Percentiles rank a stretch among this genome's conserved stretches.
Evolutionary conservation across 2,329 filamentous ascomycete species (phyloP).

Genomic region (Tolypocladium paradoxum): DNA sequence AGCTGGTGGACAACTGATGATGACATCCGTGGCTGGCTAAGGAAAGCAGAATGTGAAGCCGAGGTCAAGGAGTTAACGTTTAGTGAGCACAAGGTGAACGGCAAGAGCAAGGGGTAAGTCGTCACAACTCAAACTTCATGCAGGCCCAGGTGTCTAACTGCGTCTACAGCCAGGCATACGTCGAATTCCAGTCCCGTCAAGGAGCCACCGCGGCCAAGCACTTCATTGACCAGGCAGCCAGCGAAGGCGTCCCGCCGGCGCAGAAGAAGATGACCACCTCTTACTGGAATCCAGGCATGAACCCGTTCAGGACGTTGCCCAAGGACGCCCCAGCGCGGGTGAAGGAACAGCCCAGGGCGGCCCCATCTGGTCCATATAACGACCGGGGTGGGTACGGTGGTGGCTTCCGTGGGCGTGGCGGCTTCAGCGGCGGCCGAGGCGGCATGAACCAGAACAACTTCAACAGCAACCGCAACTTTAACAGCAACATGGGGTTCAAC

Average conservation of each 20-base stretch:
- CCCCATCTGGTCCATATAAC: conserved; percentile 37
- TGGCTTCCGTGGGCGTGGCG: conserved; percentile 42
- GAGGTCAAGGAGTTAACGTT: conserved; percentile 91
- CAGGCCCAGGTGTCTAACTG: neutral
- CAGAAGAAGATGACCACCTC: conserved; percentile 64
- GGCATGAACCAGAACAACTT: conserved; percentile 36
- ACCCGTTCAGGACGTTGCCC: conserved; percentile 83
- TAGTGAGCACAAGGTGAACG: conserved; percentile 97
- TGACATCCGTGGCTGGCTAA: conserved; percentile 79
- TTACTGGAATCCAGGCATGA: conserved; percentile 66
- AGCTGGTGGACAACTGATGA: conserved; percentile 98
- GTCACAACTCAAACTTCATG: neutral
- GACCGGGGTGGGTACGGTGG: conserved; percentile 33
- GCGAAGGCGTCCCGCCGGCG: conserved; percentile 38
- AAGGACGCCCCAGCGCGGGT: conserved; percentile 65
- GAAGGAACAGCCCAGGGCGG: conserved; percentile 50
- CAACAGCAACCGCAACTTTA: conserved; percentile 32
- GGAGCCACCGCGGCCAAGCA: conserved; percentile 80
- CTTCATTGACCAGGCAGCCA: conserved; percentile 55
- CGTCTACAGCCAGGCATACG: conserved; percentile 55
- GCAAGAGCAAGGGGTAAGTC: conserved; percentile 90
- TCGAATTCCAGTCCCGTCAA: conserved; percentile 75
- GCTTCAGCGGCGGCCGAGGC: conserved; percentile 30
- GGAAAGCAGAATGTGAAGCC: conserved; percentile 67
- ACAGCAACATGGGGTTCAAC: conserved; percentile 35